These are phyloP conservation scores for Ilyonectria sp. DNA, from an alignment of 2,329 filamentous ascomycete genomes.

Conservation along the genomic window DNA sequence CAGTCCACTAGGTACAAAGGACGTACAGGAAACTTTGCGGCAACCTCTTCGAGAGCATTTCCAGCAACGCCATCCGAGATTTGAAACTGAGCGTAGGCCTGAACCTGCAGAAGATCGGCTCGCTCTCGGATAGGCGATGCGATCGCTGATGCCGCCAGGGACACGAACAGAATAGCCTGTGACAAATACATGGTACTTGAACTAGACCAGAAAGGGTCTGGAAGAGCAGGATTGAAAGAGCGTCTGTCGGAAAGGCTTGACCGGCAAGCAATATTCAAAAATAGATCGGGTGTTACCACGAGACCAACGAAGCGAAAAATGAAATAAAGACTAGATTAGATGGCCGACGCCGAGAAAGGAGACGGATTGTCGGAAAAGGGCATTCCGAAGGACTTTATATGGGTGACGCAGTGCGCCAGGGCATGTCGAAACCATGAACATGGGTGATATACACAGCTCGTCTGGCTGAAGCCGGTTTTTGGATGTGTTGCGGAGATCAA, in stretches of 20 bases:
- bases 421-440: background rate
- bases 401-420: background rate
- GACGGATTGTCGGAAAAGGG: background rate
- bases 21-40: conserved; percentile 67
- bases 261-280: conserved; percentile 44
- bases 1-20: conserved; percentile 4
- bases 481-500: conserved; percentile 24
- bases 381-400: conserved; percentile 14
- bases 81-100: conserved; percentile 55
- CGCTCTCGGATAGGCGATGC: conserved; percentile 8
- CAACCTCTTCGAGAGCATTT: conserved; percentile 67
- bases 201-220: background rate
- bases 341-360: background rate
- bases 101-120: conserved; percentile 28
- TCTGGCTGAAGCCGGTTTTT: background rate
- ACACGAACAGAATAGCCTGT: conserved; percentile 10
- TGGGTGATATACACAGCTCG: conserved; percentile 5
- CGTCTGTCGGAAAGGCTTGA: background rate
- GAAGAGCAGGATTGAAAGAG: background rate
- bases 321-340: background rate
- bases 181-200: conserved; percentile 11
- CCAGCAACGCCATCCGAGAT: conserved; percentile 67
- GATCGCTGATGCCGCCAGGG: background rate
- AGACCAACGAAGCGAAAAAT: conserved; percentile 8
- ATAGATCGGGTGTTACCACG: background rate